Evolutionary conservation across 2,329 filamentous ascomycete species (phyloP), one percentile per base, ranked within the genome.

Genomic region (Claviceps sp.): DNA sequence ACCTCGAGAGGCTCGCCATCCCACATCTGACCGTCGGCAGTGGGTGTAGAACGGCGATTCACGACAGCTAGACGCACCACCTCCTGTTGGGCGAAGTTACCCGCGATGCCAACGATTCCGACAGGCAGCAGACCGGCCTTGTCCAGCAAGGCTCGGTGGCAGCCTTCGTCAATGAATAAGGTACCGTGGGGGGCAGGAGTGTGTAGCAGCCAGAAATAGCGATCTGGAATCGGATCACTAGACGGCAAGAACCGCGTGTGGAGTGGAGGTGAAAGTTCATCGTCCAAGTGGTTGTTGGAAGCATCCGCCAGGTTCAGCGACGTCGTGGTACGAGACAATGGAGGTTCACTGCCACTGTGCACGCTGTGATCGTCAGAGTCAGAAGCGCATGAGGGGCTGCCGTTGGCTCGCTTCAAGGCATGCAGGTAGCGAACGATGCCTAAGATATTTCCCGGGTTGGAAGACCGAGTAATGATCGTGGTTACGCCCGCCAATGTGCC

Each of bases 131-230:
- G 78, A 3, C 89, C 88, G 0, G 90, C 89, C 70, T 95, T 95
- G 63, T 84, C 82, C 16, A 82, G 72, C 3, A 97, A 76, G 1
- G 91, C 93, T 37, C 77, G 74, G 69, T 89, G 83, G 3, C 91
- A 91, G 43, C 93, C 93, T n/a, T 80, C 72, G 71, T 98, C 93
- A 60, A 98, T 94, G 70, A 88, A 97, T 26, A 98, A 65, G 2
- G 85, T 95, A 14, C 93, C 93, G 62, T 95, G 90, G 0, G 93
- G 89, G 24, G 84, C 83, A 11, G 96, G 81, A 9, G 91, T 93
- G 68, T 98, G 89, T 0, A 97, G 77, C 48, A 98, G 83, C 93
- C 93, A 98, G 75, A 98, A 97, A 64, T 93, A 89, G 55, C 91
- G 85, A 65, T 96, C 93, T 52, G 89, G 83, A 54, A 97, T 93